Conservation (phyloP, 768 basidiomycete species). For the Boletus insuetus region DNA sequence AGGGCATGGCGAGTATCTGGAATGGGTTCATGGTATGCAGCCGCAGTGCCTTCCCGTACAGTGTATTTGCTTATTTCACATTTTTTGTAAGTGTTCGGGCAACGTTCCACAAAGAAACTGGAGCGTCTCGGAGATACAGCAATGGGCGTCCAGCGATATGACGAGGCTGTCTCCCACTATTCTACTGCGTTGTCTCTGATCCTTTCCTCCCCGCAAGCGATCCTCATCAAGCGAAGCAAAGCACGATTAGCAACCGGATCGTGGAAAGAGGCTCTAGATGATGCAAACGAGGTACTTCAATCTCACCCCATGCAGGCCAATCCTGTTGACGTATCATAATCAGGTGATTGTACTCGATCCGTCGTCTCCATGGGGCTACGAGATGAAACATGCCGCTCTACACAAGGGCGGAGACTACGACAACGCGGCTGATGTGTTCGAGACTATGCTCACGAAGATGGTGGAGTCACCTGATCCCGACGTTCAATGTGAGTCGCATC, state of each 20-base stretch:
- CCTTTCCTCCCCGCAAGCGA: neutral
- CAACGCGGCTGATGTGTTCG: neutral
- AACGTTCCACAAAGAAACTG: neutral
- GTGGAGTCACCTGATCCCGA: too few species aligned
- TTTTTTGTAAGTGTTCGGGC: neutral
- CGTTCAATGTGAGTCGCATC: too few species aligned
- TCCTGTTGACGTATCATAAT: too few species aligned
- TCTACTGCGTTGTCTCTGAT: neutral
- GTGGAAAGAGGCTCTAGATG: neutral
- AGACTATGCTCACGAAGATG: neutral
- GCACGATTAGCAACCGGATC: neutral
- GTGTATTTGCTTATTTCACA: neutral
- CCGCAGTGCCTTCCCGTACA: too few species aligned
- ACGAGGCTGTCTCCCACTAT: neutral
- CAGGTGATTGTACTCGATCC: neutral
- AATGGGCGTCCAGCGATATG: neutral
- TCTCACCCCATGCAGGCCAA: neutral
- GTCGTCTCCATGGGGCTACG: neutral
- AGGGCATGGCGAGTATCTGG: too few species aligned
- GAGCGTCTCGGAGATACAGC: neutral
- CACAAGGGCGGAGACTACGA: neutral
- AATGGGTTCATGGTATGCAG: too few species aligned
- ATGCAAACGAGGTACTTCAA: neutral
- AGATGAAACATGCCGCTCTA: neutral
- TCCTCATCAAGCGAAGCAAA: neutral